A percentile compares a stretch with the other conserved stretches of the same genome.
Evolutionary conservation across 257 asterid genomes (phyloP).

Genomic region (Nyctanthes arbortristis): DNA sequence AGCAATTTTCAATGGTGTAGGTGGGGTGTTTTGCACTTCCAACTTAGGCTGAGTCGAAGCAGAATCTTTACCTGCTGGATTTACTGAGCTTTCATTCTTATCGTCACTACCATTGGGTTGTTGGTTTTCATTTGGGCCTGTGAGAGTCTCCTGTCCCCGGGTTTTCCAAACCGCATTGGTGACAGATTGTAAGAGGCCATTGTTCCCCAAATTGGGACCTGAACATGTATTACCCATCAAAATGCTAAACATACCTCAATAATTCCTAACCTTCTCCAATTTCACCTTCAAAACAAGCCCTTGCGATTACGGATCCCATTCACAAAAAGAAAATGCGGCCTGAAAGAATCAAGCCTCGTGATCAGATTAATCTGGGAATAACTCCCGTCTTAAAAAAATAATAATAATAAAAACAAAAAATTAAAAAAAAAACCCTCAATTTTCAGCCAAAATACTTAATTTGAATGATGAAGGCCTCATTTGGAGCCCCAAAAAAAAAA

Average conservation of each 20-base stretch:
- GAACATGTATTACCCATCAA: conserved; percentile 76
- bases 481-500: too few relatives aligned
- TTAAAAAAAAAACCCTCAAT: too few relatives aligned
- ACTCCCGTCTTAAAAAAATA: not conserved
- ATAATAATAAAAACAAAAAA: too few relatives aligned
- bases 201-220: conserved; percentile 70
- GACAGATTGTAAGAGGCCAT: conserved; percentile 74
- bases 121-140: conserved; percentile 39
- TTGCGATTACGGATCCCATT: conserved; percentile 35
- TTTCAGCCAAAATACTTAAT: not conserved
- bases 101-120: conserved; percentile 25
- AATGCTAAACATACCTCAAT: conserved; percentile 22
- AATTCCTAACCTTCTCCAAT: conserved; percentile 35
- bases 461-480: not conserved
- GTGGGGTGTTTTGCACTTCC: conserved; percentile 42
- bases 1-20: conserved; percentile 41
- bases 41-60: conserved; percentile 19
- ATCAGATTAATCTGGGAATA: not conserved
- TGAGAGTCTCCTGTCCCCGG: conserved; percentile 46
- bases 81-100: conserved; percentile 29
- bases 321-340: conserved; percentile 16
- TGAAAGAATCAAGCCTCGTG: not conserved
- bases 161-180: conserved; percentile 65
- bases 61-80: conserved; percentile 32
- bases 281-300: conserved; percentile 27